A percentile compares a stretch with the other conserved stretches of the same genome.
These are phyloP conservation scores for Dothiorella sarmentorum DNA, from an alignment of 2,329 filamentous ascomycete species.

Conservation along the genomic window DNA sequence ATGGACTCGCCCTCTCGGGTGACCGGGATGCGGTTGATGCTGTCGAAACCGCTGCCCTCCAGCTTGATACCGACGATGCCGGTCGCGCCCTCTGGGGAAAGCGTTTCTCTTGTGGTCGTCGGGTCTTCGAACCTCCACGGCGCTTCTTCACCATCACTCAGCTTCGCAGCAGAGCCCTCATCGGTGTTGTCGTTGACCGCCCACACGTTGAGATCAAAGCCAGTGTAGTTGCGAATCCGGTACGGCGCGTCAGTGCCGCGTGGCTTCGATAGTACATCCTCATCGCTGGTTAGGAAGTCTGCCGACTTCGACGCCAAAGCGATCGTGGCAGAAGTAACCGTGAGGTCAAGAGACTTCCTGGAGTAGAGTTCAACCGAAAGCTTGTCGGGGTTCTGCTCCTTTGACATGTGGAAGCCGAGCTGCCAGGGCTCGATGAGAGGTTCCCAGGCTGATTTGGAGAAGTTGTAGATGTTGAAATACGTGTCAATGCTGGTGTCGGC, in stretches of 20 bases:
- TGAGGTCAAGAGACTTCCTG: conserved; percentile 86
- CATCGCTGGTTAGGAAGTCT: conserved; percentile 80
- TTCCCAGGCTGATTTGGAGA: conserved; percentile 98
- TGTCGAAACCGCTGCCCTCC: conserved; percentile 91
- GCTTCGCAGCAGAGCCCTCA: conserved; percentile 67
- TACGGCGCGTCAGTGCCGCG: conserved; percentile 90
- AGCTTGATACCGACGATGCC: conserved; percentile 78
- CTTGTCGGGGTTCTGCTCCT: conserved; percentile 69
- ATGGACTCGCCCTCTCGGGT: conserved; percentile 92
- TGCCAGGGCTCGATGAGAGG: conserved; percentile 95
- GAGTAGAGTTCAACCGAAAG: conserved; percentile 84
- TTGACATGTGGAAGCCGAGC: conserved; percentile 83
- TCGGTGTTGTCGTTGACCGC: conserved; percentile 66
- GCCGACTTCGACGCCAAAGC: conserved; percentile 90
- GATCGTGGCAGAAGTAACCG: conserved; percentile 88
- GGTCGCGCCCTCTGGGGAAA: conserved; percentile 77
- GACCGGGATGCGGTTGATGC: conserved; percentile 80
- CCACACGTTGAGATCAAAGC: conserved; percentile 83
- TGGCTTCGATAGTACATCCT: conserved; percentile 91
- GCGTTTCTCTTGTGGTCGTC: conserved; percentile 90
- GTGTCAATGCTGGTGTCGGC: conserved; percentile 89
- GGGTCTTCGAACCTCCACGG: conserved; percentile 98
- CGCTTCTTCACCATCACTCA: conserved; percentile 84
- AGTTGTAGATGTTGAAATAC: conserved; percentile 97
- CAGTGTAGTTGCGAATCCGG: conserved; percentile 90